Conservation (phyloP, 305 asterid genomes). For the Solanum chacoense region DNA sequence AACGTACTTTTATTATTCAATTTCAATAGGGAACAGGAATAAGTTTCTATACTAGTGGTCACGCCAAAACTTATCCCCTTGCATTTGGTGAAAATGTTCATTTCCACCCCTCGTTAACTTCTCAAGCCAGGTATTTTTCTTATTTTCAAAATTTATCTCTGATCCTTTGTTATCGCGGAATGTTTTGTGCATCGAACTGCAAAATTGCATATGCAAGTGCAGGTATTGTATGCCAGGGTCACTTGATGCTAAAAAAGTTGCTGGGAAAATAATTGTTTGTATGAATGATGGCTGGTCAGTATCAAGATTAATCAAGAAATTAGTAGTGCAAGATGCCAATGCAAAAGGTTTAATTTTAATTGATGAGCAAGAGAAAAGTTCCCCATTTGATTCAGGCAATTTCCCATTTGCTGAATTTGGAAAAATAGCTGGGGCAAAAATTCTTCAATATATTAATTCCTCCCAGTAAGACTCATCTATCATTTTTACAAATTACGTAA, state of each 20-base stretch:
- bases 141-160: not conserved
- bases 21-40: slow-evolving; percentile 45
- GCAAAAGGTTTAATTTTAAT: slow-evolving; percentile 58
- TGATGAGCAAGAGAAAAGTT: slow-evolving; percentile 15
- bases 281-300: slow-evolving; percentile 32
- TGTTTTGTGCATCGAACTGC: not conserved
- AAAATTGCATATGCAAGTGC: not conserved
- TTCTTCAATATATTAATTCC: slow-evolving; percentile 55
- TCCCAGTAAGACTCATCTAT: slow-evolving; percentile 27
- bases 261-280: slow-evolving; percentile 57
- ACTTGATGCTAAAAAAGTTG: slow-evolving; percentile 33
- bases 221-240: slow-evolving; percentile 77
- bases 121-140: slow-evolving; percentile 45
- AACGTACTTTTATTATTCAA: not conserved
- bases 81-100: slow-evolving; percentile 40
- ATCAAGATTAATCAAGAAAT: slow-evolving; percentile 43
- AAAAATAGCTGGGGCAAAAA: slow-evolving; percentile 20
- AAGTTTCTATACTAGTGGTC: slow-evolving; percentile 37
- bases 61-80: slow-evolving; percentile 33
- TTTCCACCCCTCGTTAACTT: slow-evolving; percentile 27
- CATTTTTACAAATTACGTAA: not conserved
- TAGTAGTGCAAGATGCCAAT: slow-evolving; percentile 58
- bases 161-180: not conserved
- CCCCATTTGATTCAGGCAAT: slow-evolving; percentile 59
- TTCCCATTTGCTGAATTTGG: slow-evolving; percentile 54